Evolutionary conservation across 495 filamentous ascomycete species (phyloP).

Genomic region (Thermothielavioides terrestris): DNA sequence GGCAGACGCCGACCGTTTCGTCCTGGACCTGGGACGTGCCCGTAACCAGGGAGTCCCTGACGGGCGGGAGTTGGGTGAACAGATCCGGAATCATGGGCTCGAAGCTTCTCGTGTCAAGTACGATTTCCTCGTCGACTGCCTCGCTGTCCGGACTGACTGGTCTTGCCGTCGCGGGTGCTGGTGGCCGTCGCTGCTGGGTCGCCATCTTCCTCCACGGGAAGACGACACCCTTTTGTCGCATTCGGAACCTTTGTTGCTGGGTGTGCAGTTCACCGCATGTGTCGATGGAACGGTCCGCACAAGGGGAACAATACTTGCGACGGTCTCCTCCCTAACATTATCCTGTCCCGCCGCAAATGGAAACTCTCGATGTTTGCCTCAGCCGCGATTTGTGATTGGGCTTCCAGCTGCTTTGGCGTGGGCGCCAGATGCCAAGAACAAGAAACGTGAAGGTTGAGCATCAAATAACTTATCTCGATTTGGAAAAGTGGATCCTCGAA

Average conservation of each 20-base stretch:
- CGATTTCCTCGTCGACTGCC: conserved; percentile 17
- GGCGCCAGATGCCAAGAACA: background rate
- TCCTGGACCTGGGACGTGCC: conserved; percentile 58
- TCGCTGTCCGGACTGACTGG: conserved; percentile 4
- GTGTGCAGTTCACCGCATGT: background rate
- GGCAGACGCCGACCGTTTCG: conserved; percentile 56
- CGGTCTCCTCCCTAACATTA: conserved; percentile 2
- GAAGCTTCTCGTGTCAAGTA: background rate
- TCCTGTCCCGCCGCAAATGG: conserved; percentile 2
- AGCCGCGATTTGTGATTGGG: conserved; percentile 1
- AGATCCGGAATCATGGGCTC: conserved; percentile 49
- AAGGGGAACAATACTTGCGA: conserved; percentile 4
- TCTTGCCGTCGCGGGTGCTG: background rate
- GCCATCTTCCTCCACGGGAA: conserved; percentile 10
- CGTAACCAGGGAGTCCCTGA: conserved; percentile 63
- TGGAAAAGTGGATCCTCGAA: too few species aligned
- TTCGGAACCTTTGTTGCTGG: conserved; percentile 12
- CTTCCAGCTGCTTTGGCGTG: background rate
- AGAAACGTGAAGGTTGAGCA: too few species aligned
- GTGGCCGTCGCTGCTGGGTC: background rate
- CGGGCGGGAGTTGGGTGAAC: conserved; percentile 52
- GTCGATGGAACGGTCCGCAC: background rate
- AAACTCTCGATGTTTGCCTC: conserved; percentile 5
- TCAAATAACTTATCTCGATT: too few species aligned
- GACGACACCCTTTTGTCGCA: conserved; percentile 15